A percentile compares a stretch with the other conserved stretches of the same genome.
phyloP scores from a whole-genome alignment of 177 flowering plant genomes.

The Tripterygium wilfordii region DNA sequence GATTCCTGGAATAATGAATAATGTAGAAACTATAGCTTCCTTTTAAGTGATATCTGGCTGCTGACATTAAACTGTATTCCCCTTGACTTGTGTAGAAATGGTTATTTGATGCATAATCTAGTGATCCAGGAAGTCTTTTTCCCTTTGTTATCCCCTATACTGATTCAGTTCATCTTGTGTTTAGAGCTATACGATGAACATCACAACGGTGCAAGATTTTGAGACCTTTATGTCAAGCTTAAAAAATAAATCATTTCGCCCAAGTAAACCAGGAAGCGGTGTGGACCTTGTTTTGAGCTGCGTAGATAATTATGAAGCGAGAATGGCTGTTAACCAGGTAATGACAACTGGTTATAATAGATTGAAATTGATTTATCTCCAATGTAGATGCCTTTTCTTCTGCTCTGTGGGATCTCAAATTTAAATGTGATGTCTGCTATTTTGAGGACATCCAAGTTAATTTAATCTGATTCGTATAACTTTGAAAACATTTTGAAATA shows the following conservation, averaged over 20 bases:
- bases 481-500: neutral
- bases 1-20: no score
- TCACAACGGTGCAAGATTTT: constrained; percentile 95
- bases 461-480: no score
- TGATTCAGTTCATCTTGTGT: constrained; percentile 12
- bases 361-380: no score
- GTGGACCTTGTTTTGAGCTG: constrained; percentile 97
- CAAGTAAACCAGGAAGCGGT: constrained; percentile 58
- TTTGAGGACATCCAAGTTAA: neutral
- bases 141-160: neutral
- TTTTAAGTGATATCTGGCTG: no score
- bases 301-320: constrained; percentile 98
- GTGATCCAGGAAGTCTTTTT: no score
- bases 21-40: no score
- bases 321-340: constrained; percentile 99
- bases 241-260: constrained; percentile 44
- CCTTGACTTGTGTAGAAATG: no score
- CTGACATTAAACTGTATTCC: no score
- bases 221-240: constrained; percentile 85
- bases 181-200: constrained; percentile 94
- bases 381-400: no score
- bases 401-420: no score
- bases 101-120: no score
- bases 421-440: neutral
- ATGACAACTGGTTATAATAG: constrained; percentile 1